Conservation (phyloP, 495 filamentous ascomycete genomes). For the Penicillium longicatenatum region DNA sequence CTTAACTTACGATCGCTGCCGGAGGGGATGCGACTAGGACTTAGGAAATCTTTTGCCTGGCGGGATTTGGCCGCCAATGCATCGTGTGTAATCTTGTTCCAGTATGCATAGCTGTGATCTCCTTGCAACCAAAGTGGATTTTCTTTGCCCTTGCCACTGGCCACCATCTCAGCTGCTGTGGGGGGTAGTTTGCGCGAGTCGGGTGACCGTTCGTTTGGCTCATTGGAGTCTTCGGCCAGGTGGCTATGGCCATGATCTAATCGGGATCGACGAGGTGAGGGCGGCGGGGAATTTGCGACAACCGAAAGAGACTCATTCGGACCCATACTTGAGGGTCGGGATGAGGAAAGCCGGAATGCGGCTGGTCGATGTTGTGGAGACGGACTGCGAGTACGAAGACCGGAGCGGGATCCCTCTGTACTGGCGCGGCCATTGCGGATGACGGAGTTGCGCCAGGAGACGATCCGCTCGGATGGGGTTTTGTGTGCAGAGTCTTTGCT, state of each 20-base stretch:
- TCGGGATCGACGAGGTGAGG: constrained; percentile 35
- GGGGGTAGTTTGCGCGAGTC: constrained; percentile 11
- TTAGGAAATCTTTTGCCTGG: constrained; percentile 28
- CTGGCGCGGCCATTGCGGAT: constrained; percentile 58
- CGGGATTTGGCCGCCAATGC: constrained; percentile 40
- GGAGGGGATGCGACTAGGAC: constrained; percentile 27
- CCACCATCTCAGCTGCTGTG: constrained; percentile 22
- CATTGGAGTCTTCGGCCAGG: constrained; percentile 18
- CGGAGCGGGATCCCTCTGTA: constrained; percentile 50
- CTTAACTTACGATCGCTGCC: constrained; percentile 36
- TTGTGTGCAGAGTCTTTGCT: constrained; percentile 52
- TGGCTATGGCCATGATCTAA: constrained; percentile 11
- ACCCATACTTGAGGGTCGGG: constrained; percentile 26
- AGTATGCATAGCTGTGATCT: constrained; percentile 55
- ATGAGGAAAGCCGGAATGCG: constrained; percentile 20
- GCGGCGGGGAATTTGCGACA: constrained; percentile 38
- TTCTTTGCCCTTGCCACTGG: constrained; percentile 28
- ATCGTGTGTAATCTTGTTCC: constrained; percentile 51
- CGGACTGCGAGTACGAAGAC: constrained; percentile 48
- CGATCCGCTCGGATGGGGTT: constrained; percentile 77
- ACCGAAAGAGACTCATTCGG: constrained; percentile 35
- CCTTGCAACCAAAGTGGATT: constrained; percentile 55
- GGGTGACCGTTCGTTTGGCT: neutral
- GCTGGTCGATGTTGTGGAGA: constrained; percentile 49
- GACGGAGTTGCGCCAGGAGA: constrained; percentile 83